Conservation (phyloP, 177 flowering plant species). For the Vitis hybrid region DNA sequence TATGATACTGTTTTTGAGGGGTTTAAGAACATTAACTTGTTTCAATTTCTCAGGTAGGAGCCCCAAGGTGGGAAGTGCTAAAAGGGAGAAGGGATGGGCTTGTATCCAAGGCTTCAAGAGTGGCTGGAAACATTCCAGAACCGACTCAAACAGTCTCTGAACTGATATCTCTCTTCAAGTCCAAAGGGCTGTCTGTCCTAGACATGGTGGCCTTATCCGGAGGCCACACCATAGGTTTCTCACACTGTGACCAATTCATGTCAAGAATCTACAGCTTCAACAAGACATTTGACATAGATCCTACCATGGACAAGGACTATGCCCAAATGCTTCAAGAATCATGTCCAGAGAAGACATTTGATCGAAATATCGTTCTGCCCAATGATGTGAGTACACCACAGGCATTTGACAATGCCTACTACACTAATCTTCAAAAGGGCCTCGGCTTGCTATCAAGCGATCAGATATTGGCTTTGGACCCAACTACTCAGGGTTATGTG, state of each 20-base stretch:
- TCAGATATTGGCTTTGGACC: slow-evolving; percentile 23
- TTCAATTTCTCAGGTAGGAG: slow-evolving; percentile 19
- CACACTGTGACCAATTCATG: slow-evolving; percentile 27
- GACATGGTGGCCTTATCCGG: slow-evolving; percentile 30
- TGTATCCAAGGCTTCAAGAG: slow-evolving; percentile 21
- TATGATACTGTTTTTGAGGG: too few species aligned
- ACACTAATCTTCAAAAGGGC: slow-evolving; percentile 30
- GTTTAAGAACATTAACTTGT: neutral
- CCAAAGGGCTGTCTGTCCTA: slow-evolving; percentile 17
- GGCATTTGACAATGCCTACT: slow-evolving; percentile 30
- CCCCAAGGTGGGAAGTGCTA: slow-evolving; percentile 26
- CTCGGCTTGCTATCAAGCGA: slow-evolving; percentile 35
- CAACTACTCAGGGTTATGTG: slow-evolving; percentile 20
- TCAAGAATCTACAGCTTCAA: slow-evolving; percentile 18
- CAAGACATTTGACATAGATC: slow-evolving; percentile 13
- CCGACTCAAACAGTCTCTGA: slow-evolving; percentile 11
- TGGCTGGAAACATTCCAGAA: slow-evolving; percentile 18
- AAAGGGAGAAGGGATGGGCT: slow-evolving; percentile 33
- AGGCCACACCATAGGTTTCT: slow-evolving; percentile 25
- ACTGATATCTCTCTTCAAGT: slow-evolving; percentile 16
- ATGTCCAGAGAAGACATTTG: slow-evolving; percentile 12
- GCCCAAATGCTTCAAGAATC: slow-evolving; percentile 10
- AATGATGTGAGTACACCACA: slow-evolving; percentile 21
- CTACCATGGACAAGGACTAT: slow-evolving; percentile 17
- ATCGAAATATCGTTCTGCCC: slow-evolving; percentile 14